Percentiles rank a stretch among this genome's conserved stretches.
Evolutionary conservation across 176 grass and related monocot genomes (phyloP).

Genomic region (Oryza rufipogon): DNA sequence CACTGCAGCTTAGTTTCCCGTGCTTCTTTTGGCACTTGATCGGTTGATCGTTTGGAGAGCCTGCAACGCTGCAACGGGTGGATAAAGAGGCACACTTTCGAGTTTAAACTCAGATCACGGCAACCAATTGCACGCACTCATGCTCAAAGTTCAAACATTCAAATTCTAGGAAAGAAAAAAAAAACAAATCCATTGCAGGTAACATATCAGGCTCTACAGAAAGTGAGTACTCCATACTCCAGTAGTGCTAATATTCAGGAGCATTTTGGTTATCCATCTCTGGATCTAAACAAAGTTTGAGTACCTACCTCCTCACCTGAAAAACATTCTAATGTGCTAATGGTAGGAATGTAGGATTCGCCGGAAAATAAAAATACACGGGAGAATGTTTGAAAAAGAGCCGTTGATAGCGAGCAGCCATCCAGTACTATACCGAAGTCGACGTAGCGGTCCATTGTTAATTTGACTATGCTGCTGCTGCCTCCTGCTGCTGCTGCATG

Average conservation of each 20-base stretch:
- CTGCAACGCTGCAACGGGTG: too few relatives aligned
- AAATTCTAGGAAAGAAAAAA: background rate
- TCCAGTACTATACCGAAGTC: background rate
- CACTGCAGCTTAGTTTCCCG: slow-evolving; percentile 20
- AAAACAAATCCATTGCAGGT: background rate
- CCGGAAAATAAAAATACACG: background rate
- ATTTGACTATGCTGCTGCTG: background rate
- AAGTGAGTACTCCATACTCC: too few relatives aligned
- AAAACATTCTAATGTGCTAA: background rate
- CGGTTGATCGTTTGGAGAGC: background rate
- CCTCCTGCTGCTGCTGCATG: background rate
- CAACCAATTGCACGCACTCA: too few relatives aligned
- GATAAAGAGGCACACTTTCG: background rate
- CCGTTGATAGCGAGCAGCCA: slow-evolving; percentile 26
- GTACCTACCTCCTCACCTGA: background rate
- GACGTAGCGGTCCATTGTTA: background rate
- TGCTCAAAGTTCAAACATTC: background rate
- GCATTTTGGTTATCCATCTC: background rate
- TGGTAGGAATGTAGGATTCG: background rate
- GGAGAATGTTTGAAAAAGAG: slow-evolving; percentile 44
- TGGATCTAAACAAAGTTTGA: background rate
- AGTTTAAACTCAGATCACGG: slow-evolving; percentile 32
- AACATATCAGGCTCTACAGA: too few relatives aligned
- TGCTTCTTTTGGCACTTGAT: background rate
- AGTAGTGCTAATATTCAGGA: background rate